phyloP scores from a whole-genome alignment of 139 green algal species.

The Tetratostichococcus sp. region DNA sequence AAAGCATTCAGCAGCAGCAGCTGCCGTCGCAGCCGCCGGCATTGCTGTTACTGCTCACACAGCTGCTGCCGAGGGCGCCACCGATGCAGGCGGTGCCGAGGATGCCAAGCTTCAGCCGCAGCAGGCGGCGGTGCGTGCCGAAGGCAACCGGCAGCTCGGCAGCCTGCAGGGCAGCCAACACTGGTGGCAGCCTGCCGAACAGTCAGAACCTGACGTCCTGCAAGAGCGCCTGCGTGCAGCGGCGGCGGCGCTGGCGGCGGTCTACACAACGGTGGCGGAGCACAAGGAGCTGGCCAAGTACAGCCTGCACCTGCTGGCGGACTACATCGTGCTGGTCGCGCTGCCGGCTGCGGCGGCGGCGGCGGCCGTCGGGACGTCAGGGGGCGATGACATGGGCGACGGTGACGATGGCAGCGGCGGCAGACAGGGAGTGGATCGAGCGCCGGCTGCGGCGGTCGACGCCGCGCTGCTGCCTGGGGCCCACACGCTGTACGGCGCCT shows the following conservation, averaged over 20 bases:
- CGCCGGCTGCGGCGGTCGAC: not conserved
- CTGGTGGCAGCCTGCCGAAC: too few relatives aligned
- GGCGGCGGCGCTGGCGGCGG: constrained; percentile 13
- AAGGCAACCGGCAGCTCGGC: not conserved
- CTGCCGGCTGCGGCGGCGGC: not conserved
- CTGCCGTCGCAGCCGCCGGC: not conserved
- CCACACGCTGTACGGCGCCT: constrained; percentile 37
- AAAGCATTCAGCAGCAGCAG: not conserved
- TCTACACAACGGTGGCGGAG: constrained; percentile 17
- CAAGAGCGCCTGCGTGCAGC: constrained; percentile 2
- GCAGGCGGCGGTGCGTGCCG: too few relatives aligned
- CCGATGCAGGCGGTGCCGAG: too few relatives aligned
- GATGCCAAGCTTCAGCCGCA: too few relatives aligned
- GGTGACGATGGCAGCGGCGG: constrained; percentile 8
- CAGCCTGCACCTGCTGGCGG: constrained; percentile 35
- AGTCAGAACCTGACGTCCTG: too few relatives aligned
- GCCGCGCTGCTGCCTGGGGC: constrained; percentile 29
- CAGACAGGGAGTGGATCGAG: not conserved
- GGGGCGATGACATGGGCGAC: not conserved
- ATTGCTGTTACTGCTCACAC: too few relatives aligned
- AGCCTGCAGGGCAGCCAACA: too few relatives aligned
- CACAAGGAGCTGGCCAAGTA: constrained; percentile 32
- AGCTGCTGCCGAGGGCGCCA: too few relatives aligned
- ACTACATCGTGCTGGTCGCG: constrained; percentile 31
- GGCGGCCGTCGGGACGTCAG: not conserved